Evolutionary conservation across 164 flowering plant genomes (phyloP).

Genomic region (Vitis amurensis): DNA sequence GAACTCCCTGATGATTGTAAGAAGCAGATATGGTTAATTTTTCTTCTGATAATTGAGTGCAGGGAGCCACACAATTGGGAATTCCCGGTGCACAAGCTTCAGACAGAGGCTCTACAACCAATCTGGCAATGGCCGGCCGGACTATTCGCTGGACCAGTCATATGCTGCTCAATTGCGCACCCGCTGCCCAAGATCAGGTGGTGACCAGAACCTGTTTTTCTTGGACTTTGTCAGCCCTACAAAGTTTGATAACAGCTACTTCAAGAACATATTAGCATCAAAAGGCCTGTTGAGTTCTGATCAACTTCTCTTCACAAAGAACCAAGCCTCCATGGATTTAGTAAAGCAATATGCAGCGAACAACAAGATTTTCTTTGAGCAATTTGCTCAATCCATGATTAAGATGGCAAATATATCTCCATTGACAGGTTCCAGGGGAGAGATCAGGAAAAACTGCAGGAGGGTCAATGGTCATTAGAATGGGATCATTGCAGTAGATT

Average conservation of each 20-base stretch:
- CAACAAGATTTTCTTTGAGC: constrained; percentile 65
- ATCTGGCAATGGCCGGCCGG: constrained; percentile 76
- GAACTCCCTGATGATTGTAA: not conserved
- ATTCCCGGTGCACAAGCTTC: constrained; percentile 82
- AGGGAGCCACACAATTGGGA: constrained; percentile 98
- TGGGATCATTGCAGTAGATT: no score
- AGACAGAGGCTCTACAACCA: constrained; percentile 97
- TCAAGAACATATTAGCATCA: constrained; percentile 66
- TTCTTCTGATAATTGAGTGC: constrained; percentile 8
- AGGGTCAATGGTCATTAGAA: constrained; percentile 34
- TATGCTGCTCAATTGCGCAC: constrained; percentile 63
- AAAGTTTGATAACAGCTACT: constrained; percentile 82
- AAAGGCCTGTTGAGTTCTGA: constrained; percentile 86
- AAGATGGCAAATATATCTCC: constrained; percentile 91
- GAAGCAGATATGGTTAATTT: not conserved
- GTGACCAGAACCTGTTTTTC: constrained; percentile 81
- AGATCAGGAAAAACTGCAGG: constrained; percentile 86
- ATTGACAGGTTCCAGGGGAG: constrained; percentile 73
- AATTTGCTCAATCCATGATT: constrained; percentile 85
- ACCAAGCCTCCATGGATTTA: constrained; percentile 41
- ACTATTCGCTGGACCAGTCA: constrained; percentile 53
- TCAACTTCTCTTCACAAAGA: constrained; percentile 66
- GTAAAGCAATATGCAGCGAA: constrained; percentile 76
- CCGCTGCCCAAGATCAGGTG: constrained; percentile 88
- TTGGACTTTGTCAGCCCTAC: constrained; percentile 66